Evolutionary conservation across 352 stramenopile genomes (phyloP).

Genomic region (Pythium inflatum): DNA sequence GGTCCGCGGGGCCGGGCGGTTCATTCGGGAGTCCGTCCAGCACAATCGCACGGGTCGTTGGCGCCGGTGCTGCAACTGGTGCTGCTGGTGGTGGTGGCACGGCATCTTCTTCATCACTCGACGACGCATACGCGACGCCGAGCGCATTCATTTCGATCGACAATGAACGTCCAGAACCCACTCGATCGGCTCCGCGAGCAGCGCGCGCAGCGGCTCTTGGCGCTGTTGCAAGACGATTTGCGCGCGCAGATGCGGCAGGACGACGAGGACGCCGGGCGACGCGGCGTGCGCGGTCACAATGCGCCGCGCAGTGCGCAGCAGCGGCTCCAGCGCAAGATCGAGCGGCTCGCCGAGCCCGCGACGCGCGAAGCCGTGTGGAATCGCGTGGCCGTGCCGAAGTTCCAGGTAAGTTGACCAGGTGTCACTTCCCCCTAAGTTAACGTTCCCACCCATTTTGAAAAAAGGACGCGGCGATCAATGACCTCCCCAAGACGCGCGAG

Average conservation of each 20-base stretch:
- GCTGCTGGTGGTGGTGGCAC: not conserved
- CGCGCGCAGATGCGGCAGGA: constrained; percentile 62
- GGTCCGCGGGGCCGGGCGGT: constrained; percentile 29
- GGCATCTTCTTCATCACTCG: constrained; percentile 37
- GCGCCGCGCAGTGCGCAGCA: constrained; percentile 39
- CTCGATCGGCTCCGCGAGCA: constrained; percentile 73
- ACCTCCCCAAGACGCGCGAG: constrained; percentile 62
- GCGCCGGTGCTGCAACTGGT: not conserved
- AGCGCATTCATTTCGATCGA: constrained; percentile 41
- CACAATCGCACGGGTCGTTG: constrained; percentile 3
- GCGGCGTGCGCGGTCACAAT: constrained; percentile 23
- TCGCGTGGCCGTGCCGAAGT: constrained; percentile 40
- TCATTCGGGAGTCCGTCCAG: constrained; percentile 44
- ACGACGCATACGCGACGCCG: constrained; percentile 43
- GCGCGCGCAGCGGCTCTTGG: constrained; percentile 60
- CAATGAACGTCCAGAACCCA: constrained; percentile 38
- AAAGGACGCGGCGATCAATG: constrained; percentile 49
- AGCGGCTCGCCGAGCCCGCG: constrained; percentile 47
- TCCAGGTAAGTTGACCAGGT: constrained; percentile 44
- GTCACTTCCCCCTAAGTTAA: constrained; percentile 23
- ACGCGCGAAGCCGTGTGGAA: constrained; percentile 63
- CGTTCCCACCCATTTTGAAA: constrained; percentile 18
- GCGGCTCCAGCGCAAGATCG: constrained; percentile 49
- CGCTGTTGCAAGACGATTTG: constrained; percentile 62
- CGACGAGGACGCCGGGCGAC: constrained; percentile 40